These are phyloP conservation scores for Fusarium sp. DNA, from an alignment of 2,329 filamentous ascomycete species.

Conservation along the genomic window DNA sequence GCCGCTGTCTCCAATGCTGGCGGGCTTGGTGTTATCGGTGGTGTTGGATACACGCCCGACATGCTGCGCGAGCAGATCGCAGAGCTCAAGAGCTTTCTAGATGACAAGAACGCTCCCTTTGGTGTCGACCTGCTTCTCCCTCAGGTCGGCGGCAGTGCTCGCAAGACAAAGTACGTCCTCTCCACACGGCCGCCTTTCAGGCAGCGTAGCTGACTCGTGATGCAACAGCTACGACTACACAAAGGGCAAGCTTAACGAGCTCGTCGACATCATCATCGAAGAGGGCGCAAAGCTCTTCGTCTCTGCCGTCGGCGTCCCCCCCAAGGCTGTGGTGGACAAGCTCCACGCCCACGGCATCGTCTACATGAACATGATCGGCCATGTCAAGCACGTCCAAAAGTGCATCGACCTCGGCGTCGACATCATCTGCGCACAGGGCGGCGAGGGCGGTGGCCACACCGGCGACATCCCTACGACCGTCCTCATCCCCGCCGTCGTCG, in stretches of 20 bases:
- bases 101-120: constrained; percentile 93
- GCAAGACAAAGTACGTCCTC: constrained; percentile 82
- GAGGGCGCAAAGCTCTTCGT: constrained; percentile 93
- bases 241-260: constrained; percentile 94
- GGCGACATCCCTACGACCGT: constrained; percentile 92
- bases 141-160: constrained; percentile 91
- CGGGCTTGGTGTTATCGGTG: constrained; percentile 94
- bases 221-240: constrained; percentile 94
- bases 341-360: constrained; percentile 88
- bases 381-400: constrained; percentile 99
- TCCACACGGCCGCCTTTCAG: neutral
- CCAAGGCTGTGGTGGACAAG: constrained; percentile 86
- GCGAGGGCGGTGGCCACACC: constrained; percentile 96
- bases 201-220: constrained; percentile 18
- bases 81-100: constrained; percentile 88
- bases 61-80: constrained; percentile 96
- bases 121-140: constrained; percentile 93
- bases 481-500: constrained; percentile 90
- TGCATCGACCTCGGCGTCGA: constrained; percentile 91
- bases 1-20: constrained; percentile 97
- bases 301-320: constrained; percentile 93
- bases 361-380: constrained; percentile 99
- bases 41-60: constrained; percentile 93
- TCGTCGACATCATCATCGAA: constrained; percentile 92
- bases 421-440: constrained; percentile 98